Conservation (phyloP, 2,329 filamentous ascomycete genomes). For the Nemania sp. region DNA sequence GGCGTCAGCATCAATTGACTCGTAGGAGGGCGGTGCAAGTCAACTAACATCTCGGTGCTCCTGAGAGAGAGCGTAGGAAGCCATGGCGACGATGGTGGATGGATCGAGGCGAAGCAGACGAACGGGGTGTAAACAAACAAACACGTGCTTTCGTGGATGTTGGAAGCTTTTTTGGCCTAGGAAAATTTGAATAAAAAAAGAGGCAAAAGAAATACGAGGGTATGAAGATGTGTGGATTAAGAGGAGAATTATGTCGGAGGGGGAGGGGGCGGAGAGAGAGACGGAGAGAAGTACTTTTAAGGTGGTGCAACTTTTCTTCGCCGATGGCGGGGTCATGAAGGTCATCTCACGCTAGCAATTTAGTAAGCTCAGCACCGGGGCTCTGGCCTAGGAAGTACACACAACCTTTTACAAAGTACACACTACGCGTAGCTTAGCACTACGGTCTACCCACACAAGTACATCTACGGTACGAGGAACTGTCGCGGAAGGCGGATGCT, state of each 20-base stretch:
- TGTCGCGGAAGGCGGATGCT: background rate
- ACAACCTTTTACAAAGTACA: too few species aligned
- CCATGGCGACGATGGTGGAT: conserved; percentile 35
- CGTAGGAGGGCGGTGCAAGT: conserved; percentile 8
- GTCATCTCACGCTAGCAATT: conserved; percentile 3
- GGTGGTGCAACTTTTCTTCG: conserved; percentile 1
- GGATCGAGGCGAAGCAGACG: background rate
- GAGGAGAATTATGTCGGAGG: background rate
- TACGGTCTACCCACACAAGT: too few species aligned
- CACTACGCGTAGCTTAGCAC: too few species aligned
- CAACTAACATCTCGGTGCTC: conserved; percentile 43
- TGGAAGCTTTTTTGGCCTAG: background rate
- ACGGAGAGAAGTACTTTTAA: background rate
- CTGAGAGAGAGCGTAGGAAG: conserved; percentile 44
- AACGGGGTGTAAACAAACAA: background rate
- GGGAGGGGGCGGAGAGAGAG: background rate
- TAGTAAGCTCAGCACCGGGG: background rate
- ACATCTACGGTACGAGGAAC: too few species aligned
- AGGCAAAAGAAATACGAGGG: background rate
- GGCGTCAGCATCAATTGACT: conserved; percentile 39
- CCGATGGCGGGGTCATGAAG: conserved; percentile 13
- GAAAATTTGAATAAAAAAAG: background rate
- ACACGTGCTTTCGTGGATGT: background rate
- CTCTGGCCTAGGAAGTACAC: too few species aligned
- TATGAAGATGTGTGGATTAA: background rate